Evolutionary conservation across 2,329 filamentous ascomycete genomes (phyloP).

Genomic region (Arthrobotrys conoides): DNA sequence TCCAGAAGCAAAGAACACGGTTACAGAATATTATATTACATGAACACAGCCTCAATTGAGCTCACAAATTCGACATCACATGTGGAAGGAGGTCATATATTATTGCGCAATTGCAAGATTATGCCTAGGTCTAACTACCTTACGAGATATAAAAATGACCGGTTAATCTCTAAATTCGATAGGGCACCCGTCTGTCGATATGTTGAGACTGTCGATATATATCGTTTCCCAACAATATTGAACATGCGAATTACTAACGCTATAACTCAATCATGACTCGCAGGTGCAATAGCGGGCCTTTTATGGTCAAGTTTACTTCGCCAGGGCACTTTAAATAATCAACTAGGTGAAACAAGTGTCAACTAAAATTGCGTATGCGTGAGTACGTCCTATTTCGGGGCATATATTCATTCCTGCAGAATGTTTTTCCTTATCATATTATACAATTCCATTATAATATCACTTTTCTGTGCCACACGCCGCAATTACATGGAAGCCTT

Average conservation of each 20-base stretch:
- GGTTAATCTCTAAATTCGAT: not conserved
- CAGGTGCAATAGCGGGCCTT: not conserved
- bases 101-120: not conserved
- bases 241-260: not conserved
- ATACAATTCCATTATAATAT: not conserved
- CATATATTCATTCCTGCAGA: not conserved
- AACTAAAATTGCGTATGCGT: not conserved
- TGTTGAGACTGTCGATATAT: not conserved
- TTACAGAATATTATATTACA: not conserved
- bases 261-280: not conserved
- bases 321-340: not conserved
- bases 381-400: not conserved
- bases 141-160: not conserved
- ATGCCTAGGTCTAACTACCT: not conserved
- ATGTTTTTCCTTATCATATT: not conserved
- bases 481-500: constrained; percentile 9
- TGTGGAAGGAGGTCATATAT: not conserved
- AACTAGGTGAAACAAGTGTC: not conserved
- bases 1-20: not conserved
- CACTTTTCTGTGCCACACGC: not conserved
- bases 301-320: not conserved
- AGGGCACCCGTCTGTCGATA: not conserved
- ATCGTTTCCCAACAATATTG: not conserved
- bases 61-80: not conserved
- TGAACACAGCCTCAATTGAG: not conserved